phyloP scores from a whole-genome alignment of 2,329 filamentous ascomycete species.

The Alternaria sp. region DNA sequence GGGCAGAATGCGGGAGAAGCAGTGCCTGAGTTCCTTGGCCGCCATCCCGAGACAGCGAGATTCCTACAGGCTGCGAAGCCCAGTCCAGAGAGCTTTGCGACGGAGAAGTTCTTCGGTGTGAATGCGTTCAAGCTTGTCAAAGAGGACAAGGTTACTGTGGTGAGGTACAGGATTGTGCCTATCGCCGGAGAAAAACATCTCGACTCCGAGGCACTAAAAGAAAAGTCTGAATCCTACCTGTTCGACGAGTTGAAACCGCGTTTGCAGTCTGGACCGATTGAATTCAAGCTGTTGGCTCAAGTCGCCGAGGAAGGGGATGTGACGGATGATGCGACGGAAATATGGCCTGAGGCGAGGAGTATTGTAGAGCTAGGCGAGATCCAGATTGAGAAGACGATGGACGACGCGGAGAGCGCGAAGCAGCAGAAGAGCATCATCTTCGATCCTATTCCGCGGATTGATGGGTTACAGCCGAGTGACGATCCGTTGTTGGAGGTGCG shows the following conservation, averaged over 20 bases:
- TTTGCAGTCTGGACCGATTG: constrained; percentile 46
- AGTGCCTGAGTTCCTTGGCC: constrained; percentile 53
- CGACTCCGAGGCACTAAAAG: constrained; percentile 46
- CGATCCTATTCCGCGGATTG: constrained; percentile 63
- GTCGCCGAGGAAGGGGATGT: constrained; percentile 57
- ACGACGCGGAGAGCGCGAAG: constrained; percentile 50
- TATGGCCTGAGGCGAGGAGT: constrained; percentile 60
- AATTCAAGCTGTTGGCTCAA: constrained; percentile 59
- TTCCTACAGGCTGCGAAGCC: constrained; percentile 61
- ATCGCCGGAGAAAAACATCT: constrained; percentile 52
- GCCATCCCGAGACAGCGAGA: constrained; percentile 55
- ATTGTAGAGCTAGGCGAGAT: constrained; percentile 60
- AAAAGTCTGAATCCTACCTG: constrained; percentile 54
- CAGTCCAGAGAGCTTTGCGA: constrained; percentile 57
- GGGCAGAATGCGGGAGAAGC: constrained; percentile 37
- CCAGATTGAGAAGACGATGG: constrained; percentile 50
- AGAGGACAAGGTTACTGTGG: constrained; percentile 52
- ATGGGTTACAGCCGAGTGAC: constrained; percentile 59
- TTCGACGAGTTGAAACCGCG: constrained; percentile 56
- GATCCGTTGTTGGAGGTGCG: constrained; percentile 65
- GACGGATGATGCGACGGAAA: constrained; percentile 56
- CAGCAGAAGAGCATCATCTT: constrained; percentile 63
- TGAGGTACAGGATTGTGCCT: constrained; percentile 60
- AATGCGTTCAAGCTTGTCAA: constrained; percentile 58
- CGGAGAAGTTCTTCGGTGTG: constrained; percentile 57